Conservation (phyloP, 192 early-diverging fungal species). For the Polychytrium aggregatum region DNA sequence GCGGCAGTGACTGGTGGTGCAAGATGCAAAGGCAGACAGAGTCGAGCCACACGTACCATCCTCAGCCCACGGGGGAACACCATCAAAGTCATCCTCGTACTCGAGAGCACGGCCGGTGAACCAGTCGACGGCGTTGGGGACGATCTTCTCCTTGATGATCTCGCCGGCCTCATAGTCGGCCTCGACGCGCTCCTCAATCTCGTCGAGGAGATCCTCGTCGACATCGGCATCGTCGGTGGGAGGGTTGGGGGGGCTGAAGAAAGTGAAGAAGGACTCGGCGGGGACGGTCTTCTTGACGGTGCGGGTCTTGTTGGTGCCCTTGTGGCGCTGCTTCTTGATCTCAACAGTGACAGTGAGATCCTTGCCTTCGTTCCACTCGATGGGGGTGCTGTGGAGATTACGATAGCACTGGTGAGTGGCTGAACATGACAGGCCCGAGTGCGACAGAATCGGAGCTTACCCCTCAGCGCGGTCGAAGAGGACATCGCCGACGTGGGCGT, state of each 20-base stretch:
- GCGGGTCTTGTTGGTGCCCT: constrained; percentile 95
- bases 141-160: constrained; percentile 95
- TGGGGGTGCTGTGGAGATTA: constrained; percentile 36
- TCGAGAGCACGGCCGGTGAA: constrained; percentile 96
- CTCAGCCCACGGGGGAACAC: constrained; percentile 24
- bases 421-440: not conserved
- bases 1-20: no score
- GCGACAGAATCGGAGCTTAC: constrained; percentile 5
- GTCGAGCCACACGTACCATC: constrained; percentile 31
- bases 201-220: constrained; percentile 48
- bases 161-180: constrained; percentile 94
- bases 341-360: constrained; percentile 88
- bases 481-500: constrained; percentile 70
- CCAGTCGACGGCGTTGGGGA: constrained; percentile 94
- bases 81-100: constrained; percentile 58
- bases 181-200: constrained; percentile 80
- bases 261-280: constrained; percentile 93
- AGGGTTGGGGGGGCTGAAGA: constrained; percentile 65
- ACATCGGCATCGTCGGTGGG: constrained; percentile 68
- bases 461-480: constrained; percentile 90
- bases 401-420: not conserved
- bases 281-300: constrained; percentile 95
- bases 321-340: constrained; percentile 98
- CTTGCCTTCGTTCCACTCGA: constrained; percentile 96
- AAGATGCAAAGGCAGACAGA: no score